Evolutionary conservation across 345 rosid genomes (phyloP).

Genomic region (Nephelium lappaceum): DNA sequence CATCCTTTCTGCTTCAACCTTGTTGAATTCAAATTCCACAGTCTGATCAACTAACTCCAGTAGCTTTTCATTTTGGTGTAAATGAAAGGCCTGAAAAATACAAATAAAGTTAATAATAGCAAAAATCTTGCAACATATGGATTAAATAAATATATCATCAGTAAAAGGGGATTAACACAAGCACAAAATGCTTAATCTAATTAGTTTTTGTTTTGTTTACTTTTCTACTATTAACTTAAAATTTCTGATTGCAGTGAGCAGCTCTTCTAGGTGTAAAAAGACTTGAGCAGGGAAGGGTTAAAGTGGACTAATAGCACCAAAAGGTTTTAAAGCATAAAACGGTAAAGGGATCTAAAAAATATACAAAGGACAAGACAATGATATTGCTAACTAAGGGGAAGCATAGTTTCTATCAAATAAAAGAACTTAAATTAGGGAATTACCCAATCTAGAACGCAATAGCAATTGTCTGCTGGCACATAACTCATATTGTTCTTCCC

Average conservation of each 20-base stretch:
- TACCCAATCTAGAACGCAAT: slow-evolving; percentile 70
- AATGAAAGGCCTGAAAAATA: slow-evolving; percentile 43
- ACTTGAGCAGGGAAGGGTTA: neutral
- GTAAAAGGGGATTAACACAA: neutral
- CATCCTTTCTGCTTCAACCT: slow-evolving; percentile 41
- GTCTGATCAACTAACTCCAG: slow-evolving; percentile 51
- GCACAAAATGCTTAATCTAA: neutral
- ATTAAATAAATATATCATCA: neutral
- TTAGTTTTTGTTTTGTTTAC: too few relatives aligned
- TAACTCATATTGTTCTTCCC: slow-evolving; percentile 53
- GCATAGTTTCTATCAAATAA: neutral
- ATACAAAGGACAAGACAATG: neutral
- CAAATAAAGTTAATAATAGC: neutral
- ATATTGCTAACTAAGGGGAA: neutral
- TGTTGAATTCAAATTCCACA: slow-evolving; percentile 39
- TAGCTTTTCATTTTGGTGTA: slow-evolving; percentile 40
- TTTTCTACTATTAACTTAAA: too few relatives aligned
- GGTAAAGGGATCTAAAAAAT: neutral
- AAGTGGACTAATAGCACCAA: neutral
- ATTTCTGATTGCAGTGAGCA: too few relatives aligned
- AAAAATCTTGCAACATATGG: neutral
- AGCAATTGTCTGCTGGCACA: slow-evolving; percentile 35
- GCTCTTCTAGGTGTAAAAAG: neutral
- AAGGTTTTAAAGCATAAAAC: neutral
- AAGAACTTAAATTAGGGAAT: slow-evolving; percentile 2